Percentiles rank a stretch among this genome's conserved stretches.
These are phyloP conservation scores for Beauveria varroae DNA, from an alignment of 2,329 filamentous ascomycete genomes.

Conservation along the genomic window DNA sequence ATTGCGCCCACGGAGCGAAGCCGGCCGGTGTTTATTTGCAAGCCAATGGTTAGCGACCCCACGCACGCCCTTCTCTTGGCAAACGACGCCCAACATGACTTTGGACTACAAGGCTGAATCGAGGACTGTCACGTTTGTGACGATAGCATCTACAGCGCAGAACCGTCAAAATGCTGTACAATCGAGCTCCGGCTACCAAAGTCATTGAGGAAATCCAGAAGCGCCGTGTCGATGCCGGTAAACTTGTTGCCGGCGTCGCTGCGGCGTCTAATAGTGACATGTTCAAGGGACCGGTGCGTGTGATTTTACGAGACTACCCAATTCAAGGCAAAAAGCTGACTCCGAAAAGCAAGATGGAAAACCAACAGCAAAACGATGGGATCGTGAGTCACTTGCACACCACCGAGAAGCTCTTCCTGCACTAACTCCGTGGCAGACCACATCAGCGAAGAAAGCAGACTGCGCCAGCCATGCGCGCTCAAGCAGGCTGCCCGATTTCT, in stretches of 20 bases:
- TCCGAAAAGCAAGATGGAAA: conserved; percentile 40
- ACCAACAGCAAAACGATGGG: conserved; percentile 74
- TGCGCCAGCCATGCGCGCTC: conserved; percentile 60
- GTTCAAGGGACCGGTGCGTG: conserved; percentile 65
- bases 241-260: conserved; percentile 67
- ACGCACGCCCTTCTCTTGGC: conserved; percentile 1
- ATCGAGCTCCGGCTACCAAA: not conserved
- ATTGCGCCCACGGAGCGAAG: not conserved
- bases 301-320: conserved; percentile 17
- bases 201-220: conserved; percentile 55
- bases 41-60: not conserved
- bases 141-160: not conserved
- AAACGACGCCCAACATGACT: not conserved
- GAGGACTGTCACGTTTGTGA: not conserved
- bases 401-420: not conserved
- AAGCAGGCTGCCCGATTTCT: conserved; percentile 77
- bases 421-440: conserved; percentile 32
- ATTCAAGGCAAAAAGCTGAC: not conserved
- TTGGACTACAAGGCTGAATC: not conserved
- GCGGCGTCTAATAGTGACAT: conserved; percentile 70
- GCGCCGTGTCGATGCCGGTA: conserved; percentile 63
- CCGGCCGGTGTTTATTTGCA: not conserved
- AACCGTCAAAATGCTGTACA: not conserved
- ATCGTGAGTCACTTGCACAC: conserved; percentile 50
- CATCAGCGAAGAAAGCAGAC: conserved; percentile 54